A percentile compares a stretch with the other conserved stretches of the same genome.
phyloP scores from a whole-genome alignment of 495 filamentous ascomycete species.

The Rhizodiscina lignyota region DNA sequence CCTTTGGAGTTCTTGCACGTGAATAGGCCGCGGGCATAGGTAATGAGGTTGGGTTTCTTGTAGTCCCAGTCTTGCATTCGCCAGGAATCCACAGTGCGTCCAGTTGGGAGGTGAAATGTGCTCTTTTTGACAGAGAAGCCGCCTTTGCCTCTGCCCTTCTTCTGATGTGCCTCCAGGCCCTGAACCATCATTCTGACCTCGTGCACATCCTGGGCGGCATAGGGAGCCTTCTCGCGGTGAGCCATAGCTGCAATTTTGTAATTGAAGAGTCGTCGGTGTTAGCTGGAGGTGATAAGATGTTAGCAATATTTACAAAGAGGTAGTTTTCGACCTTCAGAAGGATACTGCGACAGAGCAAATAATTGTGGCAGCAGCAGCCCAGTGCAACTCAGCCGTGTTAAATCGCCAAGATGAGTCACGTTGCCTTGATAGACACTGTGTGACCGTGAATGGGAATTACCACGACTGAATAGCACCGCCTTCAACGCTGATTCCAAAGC shows the following conservation, averaged over 20 bases:
- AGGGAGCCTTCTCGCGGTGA: constrained; percentile 28
- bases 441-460: too few species aligned
- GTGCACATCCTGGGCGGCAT: constrained; percentile 43
- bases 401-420: too few species aligned
- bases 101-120: constrained; percentile 44
- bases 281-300: too few species aligned
- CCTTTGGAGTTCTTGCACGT: constrained; percentile 49
- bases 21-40: constrained; percentile 84
- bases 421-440: too few species aligned
- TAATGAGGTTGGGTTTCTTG: constrained; percentile 68
- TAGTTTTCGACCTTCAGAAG: too few species aligned
- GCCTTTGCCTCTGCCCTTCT: constrained; percentile 21
- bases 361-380: too few species aligned
- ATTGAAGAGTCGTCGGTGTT: too few species aligned
- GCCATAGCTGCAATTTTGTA: constrained; percentile 17
- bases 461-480: too few species aligned
- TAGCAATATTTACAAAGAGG: too few species aligned
- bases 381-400: too few species aligned
- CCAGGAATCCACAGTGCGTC: constrained; percentile 72
- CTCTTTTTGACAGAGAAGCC: constrained; percentile 55
- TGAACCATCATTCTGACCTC: constrained; percentile 48
- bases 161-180: constrained; percentile 31
- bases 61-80: constrained; percentile 88
- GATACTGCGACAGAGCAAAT: too few species aligned
- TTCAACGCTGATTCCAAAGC: too few species aligned